A percentile compares a stretch with the other conserved stretches of the same genome.
phyloP scores from a whole-genome alignment of 371 early-diverging fungal genomes.

The Syncephalis fuscata region DNA sequence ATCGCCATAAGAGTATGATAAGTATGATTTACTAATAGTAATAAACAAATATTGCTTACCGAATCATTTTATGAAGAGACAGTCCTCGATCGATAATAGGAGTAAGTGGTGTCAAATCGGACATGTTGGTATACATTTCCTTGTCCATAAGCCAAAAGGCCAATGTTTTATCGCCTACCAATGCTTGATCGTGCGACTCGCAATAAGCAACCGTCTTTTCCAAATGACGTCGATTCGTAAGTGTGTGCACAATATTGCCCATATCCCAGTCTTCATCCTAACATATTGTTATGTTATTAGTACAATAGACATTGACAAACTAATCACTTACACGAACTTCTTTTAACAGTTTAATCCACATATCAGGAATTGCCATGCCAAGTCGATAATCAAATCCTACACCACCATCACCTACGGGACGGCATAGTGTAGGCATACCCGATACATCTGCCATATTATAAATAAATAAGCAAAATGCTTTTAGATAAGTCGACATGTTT shows the following conservation, averaged over 20 bases:
- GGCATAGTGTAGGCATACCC: constrained; percentile 95
- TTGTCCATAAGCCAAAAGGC: constrained; percentile 98
- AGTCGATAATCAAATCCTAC: constrained; percentile 95
- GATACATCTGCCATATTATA: constrained; percentile 55
- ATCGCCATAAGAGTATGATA: background rate
- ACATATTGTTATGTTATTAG: no score
- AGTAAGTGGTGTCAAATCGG: constrained; percentile 57
- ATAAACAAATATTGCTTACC: constrained; percentile 15
- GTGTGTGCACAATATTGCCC: constrained; percentile 63
- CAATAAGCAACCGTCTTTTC: constrained; percentile 86
- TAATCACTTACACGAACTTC: constrained; percentile 23
- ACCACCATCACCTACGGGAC: constrained; percentile 80
- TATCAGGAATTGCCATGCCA: constrained; percentile 94
- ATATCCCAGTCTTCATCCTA: constrained; percentile 92
- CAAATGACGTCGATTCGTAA: constrained; percentile 75
- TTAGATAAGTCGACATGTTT: constrained; percentile 8
- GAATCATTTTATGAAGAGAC: constrained; percentile 89
- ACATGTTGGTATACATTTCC: constrained; percentile 95
- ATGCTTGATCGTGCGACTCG: constrained; percentile 93
- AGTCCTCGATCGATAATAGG: constrained; percentile 88
- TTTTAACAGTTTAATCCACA: constrained; percentile 96
- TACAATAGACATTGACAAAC: no score
- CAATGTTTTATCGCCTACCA: constrained; percentile 93
- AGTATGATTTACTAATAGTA: background rate
- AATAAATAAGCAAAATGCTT: background rate